A percentile compares a stretch with the other conserved stretches of the same genome.
phyloP scores from a whole-genome alignment of 2,329 filamentous ascomycete genomes.

The Aspergillus hiratsukae region DNA sequence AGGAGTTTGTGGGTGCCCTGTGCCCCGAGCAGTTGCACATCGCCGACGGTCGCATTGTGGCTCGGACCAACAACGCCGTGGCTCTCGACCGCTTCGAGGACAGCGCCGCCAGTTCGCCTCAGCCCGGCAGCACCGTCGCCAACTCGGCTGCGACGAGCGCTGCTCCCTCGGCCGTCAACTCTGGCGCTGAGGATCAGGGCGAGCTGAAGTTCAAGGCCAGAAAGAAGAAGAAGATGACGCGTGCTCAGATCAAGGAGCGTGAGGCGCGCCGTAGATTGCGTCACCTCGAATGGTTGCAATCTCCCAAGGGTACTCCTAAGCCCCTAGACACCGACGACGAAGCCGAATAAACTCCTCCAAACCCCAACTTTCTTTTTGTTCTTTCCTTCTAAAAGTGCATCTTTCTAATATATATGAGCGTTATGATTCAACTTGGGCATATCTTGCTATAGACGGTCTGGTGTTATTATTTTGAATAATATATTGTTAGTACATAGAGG shows the following conservation, averaged over 20 bases:
- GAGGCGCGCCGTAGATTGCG: constrained; percentile 82
- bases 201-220: constrained; percentile 82
- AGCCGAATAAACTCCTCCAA: constrained; percentile 30
- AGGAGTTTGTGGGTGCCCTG: constrained; percentile 94
- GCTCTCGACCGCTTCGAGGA: constrained; percentile 85
- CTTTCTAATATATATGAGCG: constrained; percentile 1
- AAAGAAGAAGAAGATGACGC: constrained; percentile 98
- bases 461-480: not conserved
- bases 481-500: constrained; percentile 1
- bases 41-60: constrained; percentile 76
- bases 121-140: constrained; percentile 51
- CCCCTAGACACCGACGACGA: constrained; percentile 76
- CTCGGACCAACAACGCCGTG: constrained; percentile 72
- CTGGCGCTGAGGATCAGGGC: constrained; percentile 73
- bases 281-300: constrained; percentile 75
- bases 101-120: constrained; percentile 56
- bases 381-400: constrained; percentile 6
- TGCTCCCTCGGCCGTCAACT: constrained; percentile 65
- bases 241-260: constrained; percentile 90
- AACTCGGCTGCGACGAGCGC: constrained; percentile 58
- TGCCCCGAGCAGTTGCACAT: constrained; percentile 97
- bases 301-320: constrained; percentile 76
- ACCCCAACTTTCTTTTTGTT: not conserved
- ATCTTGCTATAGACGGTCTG: constrained; percentile 3
- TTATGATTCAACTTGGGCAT: constrained; percentile 1